Evolutionary conservation across 305 asterid species (phyloP), one percentile per base, ranked within the genome.

Genomic region (Lippia alba): DNA sequence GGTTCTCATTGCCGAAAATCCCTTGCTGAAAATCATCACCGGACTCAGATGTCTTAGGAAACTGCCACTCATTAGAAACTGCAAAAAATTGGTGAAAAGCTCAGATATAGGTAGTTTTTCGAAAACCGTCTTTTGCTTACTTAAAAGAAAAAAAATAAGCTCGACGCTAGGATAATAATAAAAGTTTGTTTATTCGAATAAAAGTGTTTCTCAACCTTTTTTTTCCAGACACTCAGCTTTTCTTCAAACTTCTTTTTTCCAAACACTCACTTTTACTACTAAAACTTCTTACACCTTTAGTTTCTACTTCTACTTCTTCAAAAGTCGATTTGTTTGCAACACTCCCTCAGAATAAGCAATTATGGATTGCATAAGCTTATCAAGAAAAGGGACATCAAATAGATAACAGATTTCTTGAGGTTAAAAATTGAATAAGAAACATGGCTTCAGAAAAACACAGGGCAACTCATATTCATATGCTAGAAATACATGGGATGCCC

Each of bases 1-100:
- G 51, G 57, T 62, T 64, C 50, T 76, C 68, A 20, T 74, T 80
- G 15, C 87, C 70, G 61, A 80, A 79, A 55, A 71, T 67, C 33
- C 82, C 79, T 57, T 74, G 81, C 77, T 70, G 86, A 71, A 75
- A 81, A 53, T 82, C 86, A 66, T 79, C 90, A 64, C 60, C 14
- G 2, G 87, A 73, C 69, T 77, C 90, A 8, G 56, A 41, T 8
- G 83, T 48, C 73, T 85, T 76, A 6, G 50, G 49, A 1, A 64
- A 80, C 45, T 64, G 65, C 67, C 72, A 74, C 20, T 71, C 74
- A 63, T 70, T 74, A 64, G 64, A 7, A 30, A 49, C 84, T 81
- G 82, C 11, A 61, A 55, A 64, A 55, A 12, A 30, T 10, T 36
- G 6, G 41, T 36, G 61, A 51, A 61, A 19, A 17, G 1, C 5